Base-by-base conservation (phyloP, 768 basidiomycete species). In the Megacollybia marginata region DNA sequence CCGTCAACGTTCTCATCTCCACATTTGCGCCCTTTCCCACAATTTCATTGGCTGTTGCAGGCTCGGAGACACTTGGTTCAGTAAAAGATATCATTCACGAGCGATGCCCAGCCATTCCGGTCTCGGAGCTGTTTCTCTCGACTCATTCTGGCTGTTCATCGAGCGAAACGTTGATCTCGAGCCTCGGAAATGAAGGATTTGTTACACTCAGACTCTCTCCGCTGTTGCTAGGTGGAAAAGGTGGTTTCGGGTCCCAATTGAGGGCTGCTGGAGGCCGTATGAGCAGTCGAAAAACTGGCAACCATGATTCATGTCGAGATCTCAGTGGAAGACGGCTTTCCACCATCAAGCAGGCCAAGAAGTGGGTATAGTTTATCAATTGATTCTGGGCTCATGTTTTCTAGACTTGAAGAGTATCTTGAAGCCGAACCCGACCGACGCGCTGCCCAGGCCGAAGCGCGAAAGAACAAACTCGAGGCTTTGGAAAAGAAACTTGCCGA, bases 201-300 rank as follows among this genome's bases (percentile, higher is more conserved):
- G 69, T 92, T n/a, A 73, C 76, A 2, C 70, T 97, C 1, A 77
- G 90, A 0, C 72, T 95, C n/a, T 69, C 77, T 1, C 85, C 91
- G 0, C 73, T 84, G 20, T 62, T 97, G 7, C 73, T 75, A 2
- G 95, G 95, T 45, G 96, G 96, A 16, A 99, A 98, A 68, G 95
- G 96, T 64, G 96, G 95, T 33, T 98, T 99, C 60, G 96, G 96
- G 4, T 90, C 88, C 15, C 93, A 97, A 71, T 74, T 99, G 55
- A 80, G 96, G 64, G 95, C 96, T 0, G 95, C 95, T 12, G 96
- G 96, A 55, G 95, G 96, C 11, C 80, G 95, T 32, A 99, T 99
- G 96, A 91, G 88, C 61, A 88, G 85, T 57, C 91, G 93, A 71
- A 92, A 92, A 73, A 92, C 92, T 19, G 93, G 76, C 65, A 94